Evolutionary conservation across 192 early-diverging fungal genomes (phyloP).

Genomic region (Umbelopsis isabellina): DNA sequence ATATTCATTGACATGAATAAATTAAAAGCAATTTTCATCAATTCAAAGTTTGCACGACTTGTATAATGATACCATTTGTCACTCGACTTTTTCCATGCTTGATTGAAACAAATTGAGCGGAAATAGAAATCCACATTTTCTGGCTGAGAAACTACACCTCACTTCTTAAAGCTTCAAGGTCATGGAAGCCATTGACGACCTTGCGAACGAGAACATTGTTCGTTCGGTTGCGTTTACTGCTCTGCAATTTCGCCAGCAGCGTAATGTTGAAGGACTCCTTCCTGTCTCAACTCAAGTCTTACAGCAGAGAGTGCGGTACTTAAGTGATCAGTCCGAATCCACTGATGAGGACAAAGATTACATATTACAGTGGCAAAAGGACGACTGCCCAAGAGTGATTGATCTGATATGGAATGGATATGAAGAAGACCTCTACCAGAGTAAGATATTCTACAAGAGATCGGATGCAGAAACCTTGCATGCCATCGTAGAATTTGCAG

Average conservation of each 20-base stretch:
- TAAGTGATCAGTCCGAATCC: constrained; percentile 17
- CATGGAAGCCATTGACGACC: constrained; percentile 50
- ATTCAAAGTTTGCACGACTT: no score
- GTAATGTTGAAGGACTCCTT: constrained; percentile 27
- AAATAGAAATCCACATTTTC: neutral
- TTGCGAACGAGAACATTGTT: constrained; percentile 41
- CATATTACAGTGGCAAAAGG: constrained; percentile 43
- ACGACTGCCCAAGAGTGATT: constrained; percentile 30
- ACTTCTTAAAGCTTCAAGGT: neutral
- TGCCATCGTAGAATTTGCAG: constrained; percentile 38
- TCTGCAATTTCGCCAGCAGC: constrained; percentile 35
- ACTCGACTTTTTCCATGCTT: no score
- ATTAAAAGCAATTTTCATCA: no score
- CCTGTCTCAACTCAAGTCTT: constrained; percentile 36
- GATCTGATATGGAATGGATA: constrained; percentile 30
- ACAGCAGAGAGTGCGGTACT: constrained; percentile 31
- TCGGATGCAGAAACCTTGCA: constrained; percentile 42
- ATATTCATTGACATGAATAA: no score
- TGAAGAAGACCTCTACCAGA: constrained; percentile 31
- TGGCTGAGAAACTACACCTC: neutral
- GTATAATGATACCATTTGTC: no score
- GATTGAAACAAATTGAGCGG: neutral
- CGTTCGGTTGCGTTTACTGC: constrained; percentile 39
- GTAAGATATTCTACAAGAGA: constrained; percentile 34
- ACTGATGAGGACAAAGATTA: constrained; percentile 23